Percentiles rank a stretch among this genome's conserved stretches.
Conservation (phyloP, 805 yeast species). For the Yarrowia sp. region DNA sequence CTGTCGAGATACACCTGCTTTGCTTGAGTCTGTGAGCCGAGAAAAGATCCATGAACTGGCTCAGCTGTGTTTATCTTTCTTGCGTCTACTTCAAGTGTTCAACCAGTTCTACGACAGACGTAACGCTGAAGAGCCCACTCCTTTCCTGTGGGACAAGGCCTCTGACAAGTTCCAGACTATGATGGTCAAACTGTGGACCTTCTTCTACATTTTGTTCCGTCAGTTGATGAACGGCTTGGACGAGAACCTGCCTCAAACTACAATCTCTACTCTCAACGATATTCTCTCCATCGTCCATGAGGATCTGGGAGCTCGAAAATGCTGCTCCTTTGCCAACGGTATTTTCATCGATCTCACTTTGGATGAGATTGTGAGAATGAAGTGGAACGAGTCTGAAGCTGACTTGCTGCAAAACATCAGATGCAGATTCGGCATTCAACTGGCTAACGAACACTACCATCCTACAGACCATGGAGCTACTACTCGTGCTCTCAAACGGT, state of each 20-base stretch:
- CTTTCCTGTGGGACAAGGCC: slow-evolving; percentile 38
- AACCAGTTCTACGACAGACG: slow-evolving; percentile 37
- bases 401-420: slow-evolving; percentile 74
- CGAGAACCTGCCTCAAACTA: slow-evolving; percentile 31
- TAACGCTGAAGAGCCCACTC: slow-evolving; percentile 36
- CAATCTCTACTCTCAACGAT: slow-evolving; percentile 40
- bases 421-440: slow-evolving; percentile 70
- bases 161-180: slow-evolving; percentile 37
- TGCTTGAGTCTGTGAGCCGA: background rate
- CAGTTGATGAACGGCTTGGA: slow-evolving; percentile 33
- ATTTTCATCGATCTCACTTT: slow-evolving; percentile 61
- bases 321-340: slow-evolving; percentile 68
- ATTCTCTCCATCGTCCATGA: slow-evolving; percentile 64
- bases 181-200: slow-evolving; percentile 39
- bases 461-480: slow-evolving; percentile 66
- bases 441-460: slow-evolving; percentile 56
- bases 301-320: slow-evolving; percentile 63
- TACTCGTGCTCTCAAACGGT: slow-evolving; percentile 43
- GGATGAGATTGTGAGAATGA: slow-evolving; percentile 47
- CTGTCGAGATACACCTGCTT: background rate
- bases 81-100: slow-evolving; percentile 40
- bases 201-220: slow-evolving; percentile 43
- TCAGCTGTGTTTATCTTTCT: slow-evolving; percentile 32
- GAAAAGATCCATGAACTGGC: background rate
- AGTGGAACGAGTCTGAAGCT: slow-evolving; percentile 53